Percentiles rank a stretch among this genome's conserved stretches.
Evolutionary conservation across 805 yeast genomes (phyloP).

Genomic region (Candida cerambycidarum): DNA sequence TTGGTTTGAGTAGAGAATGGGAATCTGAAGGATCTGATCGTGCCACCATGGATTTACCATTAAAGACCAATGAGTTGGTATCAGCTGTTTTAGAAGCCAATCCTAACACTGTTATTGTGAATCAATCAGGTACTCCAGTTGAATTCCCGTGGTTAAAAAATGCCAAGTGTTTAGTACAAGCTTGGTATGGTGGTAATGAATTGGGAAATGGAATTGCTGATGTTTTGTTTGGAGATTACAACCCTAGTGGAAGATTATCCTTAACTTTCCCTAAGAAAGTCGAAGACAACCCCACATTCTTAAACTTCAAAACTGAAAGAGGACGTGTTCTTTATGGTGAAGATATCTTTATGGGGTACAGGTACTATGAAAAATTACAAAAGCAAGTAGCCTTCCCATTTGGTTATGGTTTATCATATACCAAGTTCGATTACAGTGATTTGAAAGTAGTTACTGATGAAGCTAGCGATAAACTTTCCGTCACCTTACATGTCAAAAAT

Average conservation of each 20-base stretch:
- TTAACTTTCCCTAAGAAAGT: conserved; percentile 20
- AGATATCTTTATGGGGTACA: conserved; percentile 32
- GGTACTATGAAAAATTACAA: conserved; percentile 29
- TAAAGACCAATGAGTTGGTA: conserved; percentile 21
- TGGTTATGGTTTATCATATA: conserved; percentile 33
- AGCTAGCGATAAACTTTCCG: conserved; percentile 16
- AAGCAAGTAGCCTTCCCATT: conserved; percentile 31
- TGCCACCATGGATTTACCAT: conserved; percentile 26
- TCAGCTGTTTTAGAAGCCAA: conserved; percentile 25
- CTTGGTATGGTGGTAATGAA: conserved; percentile 39
- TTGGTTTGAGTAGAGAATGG: conserved; percentile 30
- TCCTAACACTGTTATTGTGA: conserved; percentile 31
- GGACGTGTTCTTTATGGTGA: conserved; percentile 36
- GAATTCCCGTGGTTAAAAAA: conserved; percentile 29
- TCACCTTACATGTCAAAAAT: conserved; percentile 22
- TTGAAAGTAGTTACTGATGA: conserved; percentile 19
- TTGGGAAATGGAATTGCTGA: conserved; percentile 33
- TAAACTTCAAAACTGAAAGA: conserved; percentile 28
- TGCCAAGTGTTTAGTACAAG: conserved; percentile 27
- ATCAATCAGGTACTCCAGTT: conserved; percentile 35
- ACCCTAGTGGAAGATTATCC: conserved; percentile 28
- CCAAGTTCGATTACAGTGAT: conserved; percentile 20
- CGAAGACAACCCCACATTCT: conserved; percentile 29
- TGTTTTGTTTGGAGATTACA: conserved; percentile 31
- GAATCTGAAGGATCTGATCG: conserved; percentile 34